phyloP scores from a whole-genome alignment of 176 grass and related monocot species.

The Elaeis guineensis region DNA sequence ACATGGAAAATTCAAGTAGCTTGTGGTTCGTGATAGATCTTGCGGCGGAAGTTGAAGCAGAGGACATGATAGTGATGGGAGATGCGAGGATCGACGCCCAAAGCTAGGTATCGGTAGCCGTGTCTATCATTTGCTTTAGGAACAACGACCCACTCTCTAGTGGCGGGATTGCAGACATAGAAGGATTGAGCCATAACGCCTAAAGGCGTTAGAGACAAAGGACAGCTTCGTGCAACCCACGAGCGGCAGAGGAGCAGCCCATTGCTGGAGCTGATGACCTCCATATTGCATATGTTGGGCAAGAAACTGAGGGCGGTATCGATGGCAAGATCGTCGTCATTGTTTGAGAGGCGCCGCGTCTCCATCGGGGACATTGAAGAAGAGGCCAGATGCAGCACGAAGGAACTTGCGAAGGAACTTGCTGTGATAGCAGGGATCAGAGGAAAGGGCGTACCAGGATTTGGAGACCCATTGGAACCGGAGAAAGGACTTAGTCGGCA shows the following conservation, averaged over 20 bases:
- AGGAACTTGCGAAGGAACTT: too few relatives aligned
- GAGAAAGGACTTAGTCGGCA: slow-evolving; percentile 1
- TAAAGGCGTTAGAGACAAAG: too few relatives aligned
- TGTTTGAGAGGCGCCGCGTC: too few relatives aligned
- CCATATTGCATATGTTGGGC: neutral
- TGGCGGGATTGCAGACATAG: slow-evolving; percentile 18
- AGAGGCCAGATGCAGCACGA: slow-evolving; percentile 11
- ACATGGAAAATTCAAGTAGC: slow-evolving; percentile 6
- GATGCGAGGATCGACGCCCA: slow-evolving; percentile 4
- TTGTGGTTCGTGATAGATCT: neutral
- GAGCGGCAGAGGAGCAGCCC: slow-evolving; percentile 19
- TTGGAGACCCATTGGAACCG: slow-evolving; percentile 6
- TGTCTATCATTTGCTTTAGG: neutral
- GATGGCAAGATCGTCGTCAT: too few relatives aligned
- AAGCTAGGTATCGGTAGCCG: neutral
- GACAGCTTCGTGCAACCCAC: neutral
- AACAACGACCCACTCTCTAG: neutral
- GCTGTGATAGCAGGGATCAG: neutral
- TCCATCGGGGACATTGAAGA: neutral
- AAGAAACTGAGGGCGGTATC: neutral
- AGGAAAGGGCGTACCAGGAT: slow-evolving; percentile 8
- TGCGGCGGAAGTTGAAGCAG: neutral
- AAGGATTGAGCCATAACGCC: too few relatives aligned
- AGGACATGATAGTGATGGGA: slow-evolving; percentile 2
- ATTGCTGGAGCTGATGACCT: slow-evolving; percentile 1